Percentiles rank a stretch among this genome's conserved stretches.
Evolutionary conservation across 106 monocot species (phyloP).

Genomic region (Allium cepa): DNA sequence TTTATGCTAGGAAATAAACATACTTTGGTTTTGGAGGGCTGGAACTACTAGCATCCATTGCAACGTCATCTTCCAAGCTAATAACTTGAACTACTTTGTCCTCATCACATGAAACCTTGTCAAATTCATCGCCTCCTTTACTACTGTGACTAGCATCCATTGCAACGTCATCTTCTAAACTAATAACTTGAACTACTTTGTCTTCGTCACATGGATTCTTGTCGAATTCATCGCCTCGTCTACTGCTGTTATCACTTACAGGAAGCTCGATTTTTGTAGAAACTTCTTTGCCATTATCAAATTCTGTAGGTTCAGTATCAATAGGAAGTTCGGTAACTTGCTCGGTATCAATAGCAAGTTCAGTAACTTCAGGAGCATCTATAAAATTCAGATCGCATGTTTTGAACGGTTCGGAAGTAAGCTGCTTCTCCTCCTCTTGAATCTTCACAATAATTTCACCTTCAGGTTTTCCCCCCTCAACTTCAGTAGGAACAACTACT

Average conservation of each 20-base stretch:
- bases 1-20: constrained; percentile 10
- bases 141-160: constrained; percentile 13
- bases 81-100: constrained; percentile 42
- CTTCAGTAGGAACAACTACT: constrained; percentile 1
- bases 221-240: constrained; percentile 10
- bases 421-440: constrained; percentile 37
- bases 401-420: constrained; percentile 25
- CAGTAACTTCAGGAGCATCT: constrained; percentile 39
- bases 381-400: constrained; percentile 71
- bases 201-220: constrained; percentile 11
- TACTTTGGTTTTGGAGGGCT: constrained; percentile 44
- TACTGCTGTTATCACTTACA: constrained; percentile 16
- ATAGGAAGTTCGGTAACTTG: constrained; percentile 8
- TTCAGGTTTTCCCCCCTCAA: constrained; percentile 18
- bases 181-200: constrained; percentile 41
- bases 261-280: constrained; percentile 26
- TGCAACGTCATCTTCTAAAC: constrained; percentile 51
- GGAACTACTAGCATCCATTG: constrained; percentile 15
- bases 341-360: constrained; percentile 32
- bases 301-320: constrained; percentile 5
- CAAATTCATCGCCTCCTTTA: constrained; percentile 11
- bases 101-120: constrained; percentile 11
- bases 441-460: constrained; percentile 13
- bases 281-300: constrained; percentile 15
- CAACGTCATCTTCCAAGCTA: constrained; percentile 50